phyloP scores from a whole-genome alignment of 2,329 filamentous ascomycete genomes.

The Colletotrichum siamense region DNA sequence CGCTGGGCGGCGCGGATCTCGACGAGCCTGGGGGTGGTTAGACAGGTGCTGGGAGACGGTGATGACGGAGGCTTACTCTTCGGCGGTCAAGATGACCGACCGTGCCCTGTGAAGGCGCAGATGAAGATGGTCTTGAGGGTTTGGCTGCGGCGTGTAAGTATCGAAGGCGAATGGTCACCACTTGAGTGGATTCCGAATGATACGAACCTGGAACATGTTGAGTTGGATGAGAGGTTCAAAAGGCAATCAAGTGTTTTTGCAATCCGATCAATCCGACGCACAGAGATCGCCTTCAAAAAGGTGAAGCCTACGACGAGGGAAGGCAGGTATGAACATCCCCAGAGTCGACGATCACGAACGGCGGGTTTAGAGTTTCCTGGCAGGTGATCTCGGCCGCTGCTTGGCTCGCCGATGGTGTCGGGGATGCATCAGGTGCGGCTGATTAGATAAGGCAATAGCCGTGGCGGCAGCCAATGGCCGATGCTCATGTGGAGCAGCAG shows the following conservation, averaged over 20 bases:
- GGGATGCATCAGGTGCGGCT: neutral
- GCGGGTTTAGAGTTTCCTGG: slow-evolving; percentile 2
- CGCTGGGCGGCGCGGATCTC: slow-evolving; percentile 94
- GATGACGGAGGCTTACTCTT: slow-evolving; percentile 59
- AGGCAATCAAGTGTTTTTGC: neutral
- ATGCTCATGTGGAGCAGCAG: neutral
- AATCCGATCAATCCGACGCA: neutral
- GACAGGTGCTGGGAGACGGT: neutral
- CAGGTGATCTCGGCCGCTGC: slow-evolving; percentile 2
- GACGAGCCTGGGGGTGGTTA: slow-evolving; percentile 65
- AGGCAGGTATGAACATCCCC: neutral
- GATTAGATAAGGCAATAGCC: slow-evolving; percentile 10
- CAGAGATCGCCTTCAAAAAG: neutral
- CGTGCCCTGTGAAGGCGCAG: slow-evolving; percentile 84
- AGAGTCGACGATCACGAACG: neutral
- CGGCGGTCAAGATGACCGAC: slow-evolving; percentile 79
- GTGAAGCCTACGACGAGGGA: neutral
- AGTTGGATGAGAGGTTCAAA: neutral
- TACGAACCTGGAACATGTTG: slow-evolving; percentile 19
- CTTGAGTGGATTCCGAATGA: neutral
- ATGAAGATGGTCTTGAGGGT: slow-evolving; percentile 76
- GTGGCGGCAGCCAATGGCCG: neutral
- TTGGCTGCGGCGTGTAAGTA: slow-evolving; percentile 46
- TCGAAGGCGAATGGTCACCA: neutral
- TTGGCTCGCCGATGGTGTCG: neutral